A percentile compares a stretch with the other conserved stretches of the same genome.
phyloP scores from a whole-genome alignment of 352 stramenopile genomes.

The Globisporangium irregulare region DNA sequence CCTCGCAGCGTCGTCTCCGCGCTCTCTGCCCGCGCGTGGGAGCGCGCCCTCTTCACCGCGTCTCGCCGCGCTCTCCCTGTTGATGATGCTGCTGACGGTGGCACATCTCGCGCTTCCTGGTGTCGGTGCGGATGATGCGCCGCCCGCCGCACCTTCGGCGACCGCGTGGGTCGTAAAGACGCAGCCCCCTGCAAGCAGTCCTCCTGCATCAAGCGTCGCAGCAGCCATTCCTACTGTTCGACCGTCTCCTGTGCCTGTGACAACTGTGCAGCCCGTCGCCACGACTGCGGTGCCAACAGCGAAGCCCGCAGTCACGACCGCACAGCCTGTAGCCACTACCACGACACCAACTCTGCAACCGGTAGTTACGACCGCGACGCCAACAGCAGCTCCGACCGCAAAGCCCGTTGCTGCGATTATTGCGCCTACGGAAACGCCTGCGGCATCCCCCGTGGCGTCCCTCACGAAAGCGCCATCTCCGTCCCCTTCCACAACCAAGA shows the following conservation, averaged over 20 bases:
- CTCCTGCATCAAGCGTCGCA: background rate
- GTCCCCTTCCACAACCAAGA: constrained; percentile 9
- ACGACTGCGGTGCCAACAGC: constrained; percentile 9
- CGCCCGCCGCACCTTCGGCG: background rate
- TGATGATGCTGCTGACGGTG: background rate
- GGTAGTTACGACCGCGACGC: constrained; percentile 2
- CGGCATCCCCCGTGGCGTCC: background rate
- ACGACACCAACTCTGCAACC: constrained; percentile 6
- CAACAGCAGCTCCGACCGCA: constrained; percentile 8
- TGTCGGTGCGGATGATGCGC: background rate
- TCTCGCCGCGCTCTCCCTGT: background rate
- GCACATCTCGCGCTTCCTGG: background rate
- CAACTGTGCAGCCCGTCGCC: background rate
- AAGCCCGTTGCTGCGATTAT: constrained; percentile 13
- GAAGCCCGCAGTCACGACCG: background rate
- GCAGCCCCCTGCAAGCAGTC: background rate
- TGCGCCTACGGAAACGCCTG: constrained; percentile 11
- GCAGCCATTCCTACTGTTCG: background rate
- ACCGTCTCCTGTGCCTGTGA: background rate
- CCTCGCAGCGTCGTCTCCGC: background rate
- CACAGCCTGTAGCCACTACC: background rate
- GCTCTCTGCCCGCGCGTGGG: background rate
- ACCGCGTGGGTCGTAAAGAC: constrained; percentile 3
- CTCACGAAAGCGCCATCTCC: constrained; percentile 5
- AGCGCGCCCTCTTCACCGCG: background rate